Base-by-base conservation (phyloP, 495 filamentous ascomycete genomes). In the Xylaria sp. region DNA sequence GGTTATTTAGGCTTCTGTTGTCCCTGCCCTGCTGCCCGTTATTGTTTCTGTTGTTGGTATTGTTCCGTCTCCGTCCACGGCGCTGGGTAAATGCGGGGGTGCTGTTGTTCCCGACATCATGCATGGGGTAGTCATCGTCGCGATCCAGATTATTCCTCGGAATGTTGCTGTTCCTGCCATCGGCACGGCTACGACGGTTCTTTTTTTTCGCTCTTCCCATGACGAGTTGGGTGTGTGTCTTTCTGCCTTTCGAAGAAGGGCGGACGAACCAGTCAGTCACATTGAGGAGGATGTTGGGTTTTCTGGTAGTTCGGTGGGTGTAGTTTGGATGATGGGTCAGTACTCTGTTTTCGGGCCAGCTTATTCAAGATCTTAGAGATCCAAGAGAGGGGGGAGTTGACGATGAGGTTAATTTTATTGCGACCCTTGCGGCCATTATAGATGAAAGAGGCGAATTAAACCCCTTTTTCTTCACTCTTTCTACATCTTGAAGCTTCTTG, bases 401-500 rank as follows among this genome's bases (percentile, higher is more conserved):
- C 24, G 12, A 26, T 41, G 17, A 58, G n/a, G 37, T 41, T 53
- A 52, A 46, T 68, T 68, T 61, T 68, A 68, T 58, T 40, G 21
- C 41, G 0, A 26, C 43, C 17, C 17, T 48, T 26, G 29, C 31
- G 35, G 31, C 15, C 21, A 53, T 33, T 21, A 21, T 26, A 12
- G 12, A 65, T 48, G 61, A 66, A 71, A 37, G 41, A 40, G 21
- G 67, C 21, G 12, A 61, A 68, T 24, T 52, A 31, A 35, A 31
- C 71, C 64, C 65, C 35, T 65, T 12, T 63, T 15, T 21, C 69
- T 65, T 76, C 66, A 73, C 15, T 61, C 74, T 71, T 70, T 71
- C 71, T 73, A 35, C 72, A 73, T 78, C 69, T 73, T 74, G 66
- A 68, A 76, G 44, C n/a, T 73, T 71, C 68, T 29, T 58, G 67